Conservation (phyloP, 345 rosid genomes). For the Syzygium aqueum region DNA sequence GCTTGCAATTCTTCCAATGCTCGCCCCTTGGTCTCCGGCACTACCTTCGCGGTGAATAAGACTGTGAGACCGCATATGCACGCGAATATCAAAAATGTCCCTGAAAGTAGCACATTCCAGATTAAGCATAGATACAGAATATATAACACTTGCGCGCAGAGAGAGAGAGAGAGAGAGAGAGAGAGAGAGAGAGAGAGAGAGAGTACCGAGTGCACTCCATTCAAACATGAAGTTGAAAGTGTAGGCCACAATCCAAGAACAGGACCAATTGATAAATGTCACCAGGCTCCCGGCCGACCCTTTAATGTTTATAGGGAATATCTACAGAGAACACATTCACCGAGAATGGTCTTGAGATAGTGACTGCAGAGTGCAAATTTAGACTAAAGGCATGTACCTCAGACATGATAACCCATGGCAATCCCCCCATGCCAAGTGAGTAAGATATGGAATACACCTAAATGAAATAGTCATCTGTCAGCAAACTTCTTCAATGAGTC, state of each 20-base stretch:
- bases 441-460: constrained; percentile 3
- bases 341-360: not conserved
- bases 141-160: no score
- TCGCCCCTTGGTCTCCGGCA: constrained; percentile 62
- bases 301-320: constrained; percentile 44
- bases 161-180: not conserved
- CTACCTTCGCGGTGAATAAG: constrained; percentile 33
- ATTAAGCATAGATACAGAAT: not conserved
- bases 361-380: not conserved
- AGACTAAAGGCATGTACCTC: constrained; percentile 4
- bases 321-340: constrained; percentile 9
- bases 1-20: constrained; percentile 54
- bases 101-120: constrained; percentile 8
- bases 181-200: no score
- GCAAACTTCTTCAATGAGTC: not conserved
- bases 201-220: constrained; percentile 40
- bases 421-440: constrained; percentile 7
- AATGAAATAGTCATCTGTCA: not conserved
- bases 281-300: constrained; percentile 49
- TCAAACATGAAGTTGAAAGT: constrained; percentile 43
- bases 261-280: constrained; percentile 31
- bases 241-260: constrained; percentile 38
- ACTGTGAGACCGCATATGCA: constrained; percentile 9
- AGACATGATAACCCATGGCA: constrained; percentile 19
- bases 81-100: constrained; percentile 45